Conservation (phyloP, 2,329 filamentous ascomycete species). For the Trichoderma endophyticum region DNA sequence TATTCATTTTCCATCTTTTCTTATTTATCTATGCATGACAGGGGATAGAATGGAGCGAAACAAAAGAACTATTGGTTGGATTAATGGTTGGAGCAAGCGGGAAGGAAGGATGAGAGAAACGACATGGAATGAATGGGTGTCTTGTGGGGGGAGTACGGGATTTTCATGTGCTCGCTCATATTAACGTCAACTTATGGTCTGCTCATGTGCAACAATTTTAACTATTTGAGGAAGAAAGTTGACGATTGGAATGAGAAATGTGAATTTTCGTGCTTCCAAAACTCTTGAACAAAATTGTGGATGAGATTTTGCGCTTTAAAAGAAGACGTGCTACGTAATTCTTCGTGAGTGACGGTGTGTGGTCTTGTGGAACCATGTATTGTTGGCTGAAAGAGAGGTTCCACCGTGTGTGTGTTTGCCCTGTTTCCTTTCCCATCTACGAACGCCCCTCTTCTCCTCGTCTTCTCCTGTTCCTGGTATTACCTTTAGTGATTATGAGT, state of each 20-base stretch:
- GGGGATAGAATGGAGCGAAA: slow-evolving; percentile 7
- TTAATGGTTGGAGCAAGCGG: background rate
- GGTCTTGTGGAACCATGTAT: background rate
- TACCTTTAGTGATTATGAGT: slow-evolving; percentile 28
- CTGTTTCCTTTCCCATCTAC: slow-evolving; percentile 1
- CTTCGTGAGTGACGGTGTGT: background rate
- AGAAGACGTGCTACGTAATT: slow-evolving; percentile 2
- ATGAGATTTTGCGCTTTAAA: slow-evolving; percentile 1
- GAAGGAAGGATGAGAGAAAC: background rate
- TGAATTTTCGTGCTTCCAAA: slow-evolving; percentile 17
- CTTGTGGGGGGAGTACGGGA: background rate
- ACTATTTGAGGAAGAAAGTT: background rate
- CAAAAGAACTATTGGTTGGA: background rate
- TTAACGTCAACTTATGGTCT: slow-evolving; percentile 1
- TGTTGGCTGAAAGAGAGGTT: background rate
- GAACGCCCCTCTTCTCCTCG: background rate
- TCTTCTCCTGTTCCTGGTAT: background rate
- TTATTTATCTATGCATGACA: background rate
- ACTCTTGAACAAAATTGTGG: background rate
- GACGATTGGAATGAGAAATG: slow-evolving; percentile 14
- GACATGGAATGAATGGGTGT: background rate
- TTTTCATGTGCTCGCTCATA: background rate
- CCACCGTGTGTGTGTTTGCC: background rate
- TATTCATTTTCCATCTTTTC: background rate
- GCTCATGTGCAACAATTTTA: background rate